phyloP scores from a whole-genome alignment of 441 rosid genomes.

The Erodium moschatum region DNA sequence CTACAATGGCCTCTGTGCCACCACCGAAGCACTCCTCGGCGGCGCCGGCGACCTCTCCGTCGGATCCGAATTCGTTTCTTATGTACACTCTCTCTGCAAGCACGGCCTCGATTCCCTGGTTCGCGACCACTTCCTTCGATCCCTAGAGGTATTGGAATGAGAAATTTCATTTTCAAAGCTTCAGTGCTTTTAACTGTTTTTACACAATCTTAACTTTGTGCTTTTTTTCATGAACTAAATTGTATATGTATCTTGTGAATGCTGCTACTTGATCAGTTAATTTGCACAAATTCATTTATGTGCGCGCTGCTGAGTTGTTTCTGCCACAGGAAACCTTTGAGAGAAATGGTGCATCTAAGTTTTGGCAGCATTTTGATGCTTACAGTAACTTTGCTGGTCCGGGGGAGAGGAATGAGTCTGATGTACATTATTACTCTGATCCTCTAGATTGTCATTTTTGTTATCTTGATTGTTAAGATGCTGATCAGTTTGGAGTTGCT shows the following conservation, averaged over 20 bases:
- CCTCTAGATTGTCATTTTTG: not conserved
- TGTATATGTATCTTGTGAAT: not conserved
- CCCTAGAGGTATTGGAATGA: constrained; percentile 48
- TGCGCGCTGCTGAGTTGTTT: too few species aligned
- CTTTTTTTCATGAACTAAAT: too few species aligned
- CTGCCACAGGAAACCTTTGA: constrained; percentile 52
- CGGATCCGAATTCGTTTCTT: constrained; percentile 38
- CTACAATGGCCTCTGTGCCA: constrained; percentile 50
- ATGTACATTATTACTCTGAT: not conserved
- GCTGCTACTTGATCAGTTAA: not conserved
- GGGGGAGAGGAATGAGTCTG: not conserved
- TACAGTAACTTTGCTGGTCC: constrained; percentile 27
- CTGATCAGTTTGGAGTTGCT: not conserved
- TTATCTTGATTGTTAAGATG: not conserved
- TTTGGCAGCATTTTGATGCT: constrained; percentile 69
- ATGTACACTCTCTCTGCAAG: constrained; percentile 51
- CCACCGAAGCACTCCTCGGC: constrained; percentile 43
- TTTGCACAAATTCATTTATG: not conserved
- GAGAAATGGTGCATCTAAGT: constrained; percentile 41
- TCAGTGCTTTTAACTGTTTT: not conserved
- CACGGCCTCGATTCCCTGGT: constrained; percentile 62
- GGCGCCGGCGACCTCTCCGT: constrained; percentile 36
- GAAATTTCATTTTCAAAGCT: not conserved
- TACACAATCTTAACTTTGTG: not conserved
- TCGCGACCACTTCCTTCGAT: constrained; percentile 57